A percentile compares a stretch with the other conserved stretches of the same genome.
Evolutionary conservation across 768 basidiomycete genomes (phyloP).

Genomic region (Thelephora ganbajun): DNA sequence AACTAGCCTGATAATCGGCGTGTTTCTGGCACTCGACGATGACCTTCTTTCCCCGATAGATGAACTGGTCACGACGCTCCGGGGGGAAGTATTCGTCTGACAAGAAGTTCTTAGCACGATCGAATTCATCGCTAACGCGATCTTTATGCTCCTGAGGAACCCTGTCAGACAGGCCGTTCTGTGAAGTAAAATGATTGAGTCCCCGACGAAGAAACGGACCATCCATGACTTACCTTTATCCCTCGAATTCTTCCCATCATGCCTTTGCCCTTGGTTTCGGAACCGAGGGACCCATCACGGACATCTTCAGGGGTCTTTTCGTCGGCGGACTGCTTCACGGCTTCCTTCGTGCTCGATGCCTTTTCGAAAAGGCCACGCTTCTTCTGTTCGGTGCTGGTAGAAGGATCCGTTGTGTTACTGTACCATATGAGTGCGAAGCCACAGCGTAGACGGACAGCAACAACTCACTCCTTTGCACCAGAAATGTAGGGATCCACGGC

Average conservation of each 20-base stretch:
- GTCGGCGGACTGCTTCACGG: not conserved
- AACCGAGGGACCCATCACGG: constrained; percentile 19
- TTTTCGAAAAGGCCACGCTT: not conserved
- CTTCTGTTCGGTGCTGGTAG: not conserved
- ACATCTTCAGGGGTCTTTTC: constrained; percentile 3
- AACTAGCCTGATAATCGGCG: constrained; percentile 72
- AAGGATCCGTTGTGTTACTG: too few relatives aligned
- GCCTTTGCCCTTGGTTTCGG: constrained; percentile 22
- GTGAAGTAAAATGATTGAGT: constrained; percentile 1
- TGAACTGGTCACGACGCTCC: constrained; percentile 84
- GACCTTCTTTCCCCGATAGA: constrained; percentile 88
- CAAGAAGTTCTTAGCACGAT: constrained; percentile 54
- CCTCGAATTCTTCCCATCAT: constrained; percentile 18
- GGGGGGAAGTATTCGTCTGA: constrained; percentile 80
- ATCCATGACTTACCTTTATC: constrained; percentile 13
- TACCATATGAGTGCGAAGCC: too few relatives aligned
- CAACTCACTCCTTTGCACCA: too few relatives aligned
- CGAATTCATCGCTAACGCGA: constrained; percentile 31
- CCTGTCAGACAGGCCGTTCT: constrained; percentile 34
- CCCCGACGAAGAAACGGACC: not conserved
- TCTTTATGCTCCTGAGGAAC: constrained; percentile 62
- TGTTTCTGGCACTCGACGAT: constrained; percentile 88
- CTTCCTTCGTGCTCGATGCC: not conserved
- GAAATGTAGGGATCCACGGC: too few relatives aligned
- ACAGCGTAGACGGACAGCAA: too few relatives aligned